Evolutionary conservation across 306 rosid genomes (phyloP), one percentile per base, ranked within the genome.

Genomic region (Alnus rubra): DNA sequence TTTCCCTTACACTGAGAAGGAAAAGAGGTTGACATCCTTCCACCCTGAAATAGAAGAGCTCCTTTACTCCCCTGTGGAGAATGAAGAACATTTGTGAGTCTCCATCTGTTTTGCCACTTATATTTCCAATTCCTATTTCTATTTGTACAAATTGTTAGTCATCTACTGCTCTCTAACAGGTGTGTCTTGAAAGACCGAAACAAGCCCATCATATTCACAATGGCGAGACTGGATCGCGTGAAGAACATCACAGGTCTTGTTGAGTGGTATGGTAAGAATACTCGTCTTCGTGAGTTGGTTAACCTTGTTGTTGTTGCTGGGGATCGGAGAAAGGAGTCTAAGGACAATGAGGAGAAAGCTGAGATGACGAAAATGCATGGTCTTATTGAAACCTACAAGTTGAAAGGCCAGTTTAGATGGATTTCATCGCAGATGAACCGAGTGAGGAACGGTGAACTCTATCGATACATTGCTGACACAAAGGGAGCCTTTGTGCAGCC

Each of bases 401-500:
- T 96, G 81, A 93, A 93, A 9, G 99, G 98, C 0, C 99, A 96
- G 35, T 96, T 96, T 87, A 76, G 99, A 77, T 96, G 99, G 99
- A 96, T 96, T 55, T 93, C 99, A 0, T 86, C 99, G 9, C 99
- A 96, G 93, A 96, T 93, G 99, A 85, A 96, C 87, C 76, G 99
- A 15, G 97, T 96, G 71, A 88, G 98, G 79, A 96, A 96, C 0
- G 99, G 98, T 7, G 99, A 96, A 77, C 94, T 96, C 9, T 96
- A 96, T 87, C 96, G 99, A 16, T 88, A 74, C 68, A 93, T 96
- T 3, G 84, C 88, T 11, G 99, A 96, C 89, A 84, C 90, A 0
- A 96, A 30, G 88, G 99, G 99, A 74, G 99, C 94, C 11, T 96
- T 96, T n/a, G 99, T 96, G 87, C 99, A 96, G 89, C 99, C 99